Evolutionary conservation across 306 rosid genomes (phyloP), one percentile per base, ranked within the genome.

Genomic region (Mimosa pudica): DNA sequence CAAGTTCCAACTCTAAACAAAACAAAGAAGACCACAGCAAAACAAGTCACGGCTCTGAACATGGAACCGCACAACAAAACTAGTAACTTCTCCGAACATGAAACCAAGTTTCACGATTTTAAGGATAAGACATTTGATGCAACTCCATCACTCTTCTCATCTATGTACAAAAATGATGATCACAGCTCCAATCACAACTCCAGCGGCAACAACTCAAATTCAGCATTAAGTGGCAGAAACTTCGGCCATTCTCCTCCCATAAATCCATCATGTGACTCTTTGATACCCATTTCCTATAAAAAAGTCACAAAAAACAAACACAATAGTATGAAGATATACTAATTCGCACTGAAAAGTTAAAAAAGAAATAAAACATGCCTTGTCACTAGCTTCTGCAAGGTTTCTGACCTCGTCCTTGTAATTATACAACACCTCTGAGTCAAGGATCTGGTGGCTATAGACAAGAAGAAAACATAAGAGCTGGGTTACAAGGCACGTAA

Each of bases 341-440:
- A 78, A 85, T 82, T 73, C 78, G 69, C 65, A 47, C 36, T 18
- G 58, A 20, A 30, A 69, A 32, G 74, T 73, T 61, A 46, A 24
- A 24, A 24, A 24, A 24, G 30, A 24, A 24, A 76, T 70, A 65
- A 78, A 71, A 46, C 88, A 81, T 82, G 92, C 81, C 89, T 90
- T 71, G 55, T 80, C 71, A 71, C 74, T 82, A 83, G 84, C 86
- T 82, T 79, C 80, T 44, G 81, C 84, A 85, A 32, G 82, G 84
- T 79, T 77, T 85, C 96, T 85, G 89, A 85, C 91, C 90, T 89
- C 79, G 83, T 85, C 85, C 85, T 84, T 83, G 86, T 73, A 81
- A 58, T 82, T 80, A 81, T 80, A 81, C 80, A 65, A 78, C 85
- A 61, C 83, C 81, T 62, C 86, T 33, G 54, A 80, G 70, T 78